These are phyloP conservation scores for Xylaria sp. DNA, from an alignment of 2,329 filamentous ascomycete species.

Conservation along the genomic window DNA sequence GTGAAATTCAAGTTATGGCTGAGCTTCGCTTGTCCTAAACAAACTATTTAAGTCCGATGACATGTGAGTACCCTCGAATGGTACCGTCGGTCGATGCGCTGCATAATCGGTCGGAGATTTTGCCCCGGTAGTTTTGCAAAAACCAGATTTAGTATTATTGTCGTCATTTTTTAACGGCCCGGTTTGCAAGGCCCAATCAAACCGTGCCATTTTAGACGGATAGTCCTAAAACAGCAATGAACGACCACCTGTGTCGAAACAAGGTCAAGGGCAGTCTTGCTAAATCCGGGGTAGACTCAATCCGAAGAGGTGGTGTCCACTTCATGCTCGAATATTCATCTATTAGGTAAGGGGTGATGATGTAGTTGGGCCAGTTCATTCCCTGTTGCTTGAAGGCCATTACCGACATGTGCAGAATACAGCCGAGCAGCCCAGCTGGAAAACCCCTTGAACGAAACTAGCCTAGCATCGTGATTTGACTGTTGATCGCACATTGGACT, in stretches of 20 bases:
- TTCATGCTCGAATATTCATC: neutral
- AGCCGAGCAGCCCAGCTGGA: neutral
- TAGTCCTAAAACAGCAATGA: constrained; percentile 34
- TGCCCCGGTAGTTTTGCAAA: constrained; percentile 14
- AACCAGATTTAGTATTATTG: constrained; percentile 19
- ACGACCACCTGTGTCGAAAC: constrained; percentile 1
- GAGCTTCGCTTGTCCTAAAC: neutral
- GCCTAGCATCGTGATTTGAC: neutral
- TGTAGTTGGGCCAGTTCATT: constrained; percentile 23
- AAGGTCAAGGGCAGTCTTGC: neutral
- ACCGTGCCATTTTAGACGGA: neutral
- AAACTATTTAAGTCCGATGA: neutral
- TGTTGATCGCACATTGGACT: constrained; percentile 5
- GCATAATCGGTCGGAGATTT: constrained; percentile 23
- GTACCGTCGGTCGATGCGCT: constrained; percentile 5
- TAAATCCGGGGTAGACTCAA: constrained; percentile 19
- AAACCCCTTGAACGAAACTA: neutral
- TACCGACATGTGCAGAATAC: neutral
- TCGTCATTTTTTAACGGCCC: constrained; percentile 29
- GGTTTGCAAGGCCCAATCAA: constrained; percentile 27
- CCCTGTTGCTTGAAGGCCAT: neutral
- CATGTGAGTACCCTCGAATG: neutral
- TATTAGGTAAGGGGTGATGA: constrained; percentile 19
- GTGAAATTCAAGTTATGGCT: neutral
- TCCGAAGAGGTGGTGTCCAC: constrained; percentile 1